Percentiles rank a stretch among this genome's conserved stretches.
phyloP scores from a whole-genome alignment of 108 stramenopile species.

The Ochromonas danica region DNA sequence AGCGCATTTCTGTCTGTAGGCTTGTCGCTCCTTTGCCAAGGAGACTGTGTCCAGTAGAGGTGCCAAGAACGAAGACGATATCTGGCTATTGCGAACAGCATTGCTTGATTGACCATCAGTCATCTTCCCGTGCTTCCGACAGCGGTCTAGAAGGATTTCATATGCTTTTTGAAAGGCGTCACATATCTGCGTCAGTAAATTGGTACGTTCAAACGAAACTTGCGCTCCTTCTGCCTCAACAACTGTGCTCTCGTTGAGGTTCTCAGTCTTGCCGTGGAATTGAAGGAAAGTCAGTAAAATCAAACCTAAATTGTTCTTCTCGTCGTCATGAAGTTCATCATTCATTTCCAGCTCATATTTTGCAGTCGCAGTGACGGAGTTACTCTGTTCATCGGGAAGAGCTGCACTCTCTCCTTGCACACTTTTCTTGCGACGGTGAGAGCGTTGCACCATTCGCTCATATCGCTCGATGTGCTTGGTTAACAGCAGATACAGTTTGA shows the following conservation, averaged over 20 bases:
- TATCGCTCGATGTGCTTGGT: conserved; percentile 38
- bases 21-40: background rate
- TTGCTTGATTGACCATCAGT: background rate
- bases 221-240: background rate
- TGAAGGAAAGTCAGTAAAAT: background rate
- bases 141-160: background rate
- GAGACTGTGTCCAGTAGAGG: background rate
- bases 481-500: conserved; percentile 78
- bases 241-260: background rate
- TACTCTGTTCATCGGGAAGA: background rate
- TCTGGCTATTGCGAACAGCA: background rate
- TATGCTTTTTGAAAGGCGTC: background rate
- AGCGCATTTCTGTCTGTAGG: background rate
- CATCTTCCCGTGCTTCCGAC: background rate
- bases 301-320: background rate
- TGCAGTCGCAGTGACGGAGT: background rate
- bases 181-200: background rate
- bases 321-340: background rate
- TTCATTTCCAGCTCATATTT: background rate
- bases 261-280: background rate
- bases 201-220: background rate
- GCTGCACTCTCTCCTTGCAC: background rate
- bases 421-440: background rate
- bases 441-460: background rate
- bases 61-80: background rate